Base-by-base conservation (phyloP, 164 flowering plant species). In the Pachysandra terminalis region DNA sequence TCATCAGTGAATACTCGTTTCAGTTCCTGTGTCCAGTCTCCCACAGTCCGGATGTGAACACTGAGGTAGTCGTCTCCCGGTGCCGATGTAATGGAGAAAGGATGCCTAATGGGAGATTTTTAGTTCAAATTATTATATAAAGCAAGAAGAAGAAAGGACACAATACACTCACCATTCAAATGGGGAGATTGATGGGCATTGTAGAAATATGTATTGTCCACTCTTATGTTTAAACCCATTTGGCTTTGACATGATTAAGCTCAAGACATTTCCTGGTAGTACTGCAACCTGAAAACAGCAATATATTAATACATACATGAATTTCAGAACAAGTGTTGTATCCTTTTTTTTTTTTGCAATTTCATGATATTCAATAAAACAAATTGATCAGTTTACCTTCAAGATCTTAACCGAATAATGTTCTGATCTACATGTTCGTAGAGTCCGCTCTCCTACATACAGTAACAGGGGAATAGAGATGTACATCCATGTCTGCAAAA, bases 21-120 rank as follows among this genome's bases (percentile, higher is more conserved):
- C 62, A 95, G 78, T 63, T 95, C 99, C 63, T 66, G 68, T 2
- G 99, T 95, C 99, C 97, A 95, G 78, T 95, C 99, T 66, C 99
- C 99, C 0, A 83, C 85, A 10, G 80, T 86, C 52, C 97, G 85
- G 70, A 92, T 90, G 74, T 95, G 99, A 75, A 91, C 96, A 55
- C 97, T 95, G 19, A 95, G 89, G 75, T 87, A 78, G 67, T 90
- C 79, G 59, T 95, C 96, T 64, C 88, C 94, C 40, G 97, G 96
- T 52, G 99, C 99, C 35, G 99, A 90, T 67, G 97, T 91, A 23
- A 95, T 86, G 49, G 97, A 90, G 78, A 90, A 95, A 56, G 97
- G 99, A 70, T 95, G 99, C 99, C 99, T 92, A 80, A 2, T n/a
- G 68, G 68, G 60, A 68, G 35, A 25, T 56, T 9, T 27, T 1